These are phyloP conservation scores for Trametes cingulata DNA, from an alignment of 768 basidiomycete genomes.

Conservation along the genomic window DNA sequence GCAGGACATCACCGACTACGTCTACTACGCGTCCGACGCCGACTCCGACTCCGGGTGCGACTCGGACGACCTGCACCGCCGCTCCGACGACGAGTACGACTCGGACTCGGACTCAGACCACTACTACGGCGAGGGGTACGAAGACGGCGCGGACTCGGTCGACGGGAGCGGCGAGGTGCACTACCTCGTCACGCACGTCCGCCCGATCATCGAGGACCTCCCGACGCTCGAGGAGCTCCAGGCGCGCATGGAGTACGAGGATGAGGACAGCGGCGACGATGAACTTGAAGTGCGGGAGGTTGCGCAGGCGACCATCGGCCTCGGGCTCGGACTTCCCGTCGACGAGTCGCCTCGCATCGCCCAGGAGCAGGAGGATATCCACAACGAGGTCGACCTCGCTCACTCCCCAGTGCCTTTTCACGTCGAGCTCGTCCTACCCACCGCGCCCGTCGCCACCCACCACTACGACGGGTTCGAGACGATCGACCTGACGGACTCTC, in stretches of 20 bases:
- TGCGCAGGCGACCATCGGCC: not conserved
- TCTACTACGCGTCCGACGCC: not conserved
- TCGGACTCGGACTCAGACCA: not conserved
- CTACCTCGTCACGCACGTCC: not conserved
- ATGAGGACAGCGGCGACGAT: not conserved
- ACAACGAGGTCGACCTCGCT: not conserved
- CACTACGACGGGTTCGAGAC: constrained; percentile 13
- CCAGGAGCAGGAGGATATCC: not conserved
- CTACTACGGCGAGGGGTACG: not conserved
- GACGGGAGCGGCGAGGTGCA: not conserved
- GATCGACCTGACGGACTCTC: constrained; percentile 11
- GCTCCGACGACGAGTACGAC: constrained; percentile 1
- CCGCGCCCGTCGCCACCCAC: not conserved
- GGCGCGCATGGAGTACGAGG: not conserved
- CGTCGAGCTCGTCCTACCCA: not conserved
- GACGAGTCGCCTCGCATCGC: not conserved
- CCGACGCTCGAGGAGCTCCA: not conserved
- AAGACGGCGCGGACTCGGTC: not conserved
- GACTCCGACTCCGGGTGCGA: not conserved
- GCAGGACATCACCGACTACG: not conserved
- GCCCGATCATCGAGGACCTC: not conserved
- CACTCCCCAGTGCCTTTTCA: not conserved
- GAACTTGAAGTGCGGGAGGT: not conserved
- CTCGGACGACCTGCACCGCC: not conserved
- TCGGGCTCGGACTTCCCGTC: not conserved